Conservation (phyloP, 78 protist genomes). For the Polysphondylium violaceum region DNA sequence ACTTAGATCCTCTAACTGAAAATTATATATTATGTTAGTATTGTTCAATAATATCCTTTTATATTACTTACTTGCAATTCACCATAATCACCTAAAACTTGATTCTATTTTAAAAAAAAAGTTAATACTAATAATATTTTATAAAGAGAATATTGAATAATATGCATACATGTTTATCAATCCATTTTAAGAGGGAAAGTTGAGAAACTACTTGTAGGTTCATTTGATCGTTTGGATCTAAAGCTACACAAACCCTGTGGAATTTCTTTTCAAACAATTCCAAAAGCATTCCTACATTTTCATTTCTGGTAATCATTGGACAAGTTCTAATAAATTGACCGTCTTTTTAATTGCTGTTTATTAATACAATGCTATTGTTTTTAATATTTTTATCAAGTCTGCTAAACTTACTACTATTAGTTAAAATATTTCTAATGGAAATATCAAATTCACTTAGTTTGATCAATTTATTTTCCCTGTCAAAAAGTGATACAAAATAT, state of each 20-base stretch:
- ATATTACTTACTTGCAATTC: slow-evolving; percentile 36
- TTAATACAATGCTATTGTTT: neutral
- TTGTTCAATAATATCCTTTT: neutral
- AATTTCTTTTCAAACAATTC: neutral
- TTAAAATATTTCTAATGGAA: slow-evolving; percentile 7
- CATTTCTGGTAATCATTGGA: slow-evolving; percentile 1
- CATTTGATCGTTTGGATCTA: neutral
- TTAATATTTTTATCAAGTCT: neutral
- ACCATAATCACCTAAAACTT: slow-evolving; percentile 14
- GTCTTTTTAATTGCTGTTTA: neutral
- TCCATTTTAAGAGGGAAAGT: slow-evolving; percentile 14
- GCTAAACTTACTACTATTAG: neutral
- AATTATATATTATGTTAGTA: neutral
- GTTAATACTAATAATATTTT: neutral
- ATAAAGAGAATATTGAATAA: neutral
- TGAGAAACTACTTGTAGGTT: slow-evolving; percentile 18
- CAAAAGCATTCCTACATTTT: neutral
- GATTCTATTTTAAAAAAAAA: neutral
- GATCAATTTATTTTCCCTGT: neutral
- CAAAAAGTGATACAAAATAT: slow-evolving; percentile 31
- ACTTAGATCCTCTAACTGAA: too few relatives aligned
- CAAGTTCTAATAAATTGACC: neutral
- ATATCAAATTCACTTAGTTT: neutral
- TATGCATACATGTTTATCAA: slow-evolving; percentile 25
- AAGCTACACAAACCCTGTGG: slow-evolving; percentile 30